phyloP scores from a whole-genome alignment of 257 asterid genomes.

The Solanum phureja region DNA sequence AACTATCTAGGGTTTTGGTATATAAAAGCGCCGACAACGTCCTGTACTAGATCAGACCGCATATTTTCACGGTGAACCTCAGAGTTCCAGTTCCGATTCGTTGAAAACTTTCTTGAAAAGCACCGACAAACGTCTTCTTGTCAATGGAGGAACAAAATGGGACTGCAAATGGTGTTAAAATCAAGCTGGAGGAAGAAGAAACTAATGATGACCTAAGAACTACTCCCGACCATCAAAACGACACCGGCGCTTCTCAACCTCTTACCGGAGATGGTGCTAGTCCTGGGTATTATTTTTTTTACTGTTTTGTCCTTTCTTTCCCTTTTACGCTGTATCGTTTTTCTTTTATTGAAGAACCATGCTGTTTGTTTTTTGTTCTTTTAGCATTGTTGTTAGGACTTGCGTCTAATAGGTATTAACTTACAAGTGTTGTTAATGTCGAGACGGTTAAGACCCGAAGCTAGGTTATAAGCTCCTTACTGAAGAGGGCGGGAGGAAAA shows the following conservation, averaged over 20 bases:
- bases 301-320: not conserved
- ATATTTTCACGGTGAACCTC: not conserved
- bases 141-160: not conserved
- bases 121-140: not conserved
- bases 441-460: not conserved
- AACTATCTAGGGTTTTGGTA: not conserved
- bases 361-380: not conserved
- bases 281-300: constrained; percentile 32
- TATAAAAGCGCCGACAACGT: not conserved
- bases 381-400: not conserved
- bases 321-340: not conserved
- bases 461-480: not conserved
- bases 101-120: not conserved
- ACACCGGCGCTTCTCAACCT: constrained; percentile 20
- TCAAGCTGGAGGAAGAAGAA: not conserved
- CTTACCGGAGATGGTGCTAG: constrained; percentile 42
- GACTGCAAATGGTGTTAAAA: not conserved
- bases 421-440: not conserved
- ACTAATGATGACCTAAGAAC: not conserved
- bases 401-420: not conserved
- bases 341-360: not conserved
- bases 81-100: not conserved
- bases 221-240: not conserved
- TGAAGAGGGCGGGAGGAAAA: not conserved
- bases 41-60: not conserved